Base-by-base conservation (phyloP, 2,329 filamentous ascomycete genomes). In the Monosporascus sp. region DNA sequence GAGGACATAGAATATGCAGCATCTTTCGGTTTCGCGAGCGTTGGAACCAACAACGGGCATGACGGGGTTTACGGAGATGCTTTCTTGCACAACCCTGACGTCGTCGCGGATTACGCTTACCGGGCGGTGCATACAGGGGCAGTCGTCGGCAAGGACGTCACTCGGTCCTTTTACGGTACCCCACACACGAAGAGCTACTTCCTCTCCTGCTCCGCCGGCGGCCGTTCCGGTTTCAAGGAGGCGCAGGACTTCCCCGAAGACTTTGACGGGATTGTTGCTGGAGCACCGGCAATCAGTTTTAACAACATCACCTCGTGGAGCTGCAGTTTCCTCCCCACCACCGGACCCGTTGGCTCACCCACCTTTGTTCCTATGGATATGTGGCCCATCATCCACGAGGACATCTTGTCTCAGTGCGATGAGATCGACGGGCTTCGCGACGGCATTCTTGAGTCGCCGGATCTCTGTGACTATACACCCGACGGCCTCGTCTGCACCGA, bases 161-260 rank as follows among this genome's bases (percentile, higher is more conserved):
- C 72, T 3, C 60, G 74, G 18, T 62, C 68, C 1, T 81, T 79
- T 63, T 84, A 84, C 58, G 64, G 66, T 3, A 57, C 51, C 2
- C 3, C 35, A 0, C 65, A 70, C 1, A 63, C 64, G 1, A 76
- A 74, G 49, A 75, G 73, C 2, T 85, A 84, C 63, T 84, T 76
- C 56, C 60, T 76, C 2, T 81, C 81, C 15, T 84, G 82, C 60
- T 84, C 80, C 0, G 78, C 78, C 0, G 82, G 82, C 7, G 81
- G 82, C 1, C 70, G 81, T 0, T 78, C 84, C 68, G 82, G 79
- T 3, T 67, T 82, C 37, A 78, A 78, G 50, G 73, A 76, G 5
- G 74, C 78, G 0, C 74, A 85, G 55, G 59, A 68, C 14, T 82
- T 74, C 55, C 79, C 81, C 0, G 69, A 76, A 0, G 80, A 83